phyloP scores from a whole-genome alignment of 176 grass and related monocot genomes.

The Aechmea fasciata region DNA sequence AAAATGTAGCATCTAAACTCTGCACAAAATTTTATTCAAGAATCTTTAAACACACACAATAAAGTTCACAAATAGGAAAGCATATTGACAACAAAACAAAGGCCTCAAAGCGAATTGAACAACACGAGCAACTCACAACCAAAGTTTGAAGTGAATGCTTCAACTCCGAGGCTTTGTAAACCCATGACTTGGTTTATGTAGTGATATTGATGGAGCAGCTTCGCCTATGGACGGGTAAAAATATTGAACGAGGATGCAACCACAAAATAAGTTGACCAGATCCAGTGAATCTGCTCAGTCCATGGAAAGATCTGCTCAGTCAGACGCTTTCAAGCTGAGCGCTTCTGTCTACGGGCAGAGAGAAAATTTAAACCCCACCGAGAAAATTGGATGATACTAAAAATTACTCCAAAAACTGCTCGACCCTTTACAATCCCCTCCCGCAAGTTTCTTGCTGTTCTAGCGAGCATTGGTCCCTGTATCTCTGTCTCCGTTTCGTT shows the following conservation, averaged over 20 bases:
- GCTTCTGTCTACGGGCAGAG: background rate
- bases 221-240: too few species aligned
- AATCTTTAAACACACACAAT: background rate
- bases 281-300: too few species aligned
- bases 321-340: background rate
- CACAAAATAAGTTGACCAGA: too few species aligned
- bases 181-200: background rate
- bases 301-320: too few species aligned
- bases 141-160: background rate
- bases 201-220: too few species aligned
- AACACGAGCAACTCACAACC: background rate
- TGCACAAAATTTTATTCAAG: background rate
- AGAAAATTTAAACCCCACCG: constrained; percentile 35
- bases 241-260: too few species aligned
- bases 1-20: background rate
- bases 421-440: constrained; percentile 41
- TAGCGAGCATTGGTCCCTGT: constrained; percentile 34
- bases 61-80: background rate
- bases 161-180: background rate
- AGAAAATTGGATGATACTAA: constrained; percentile 30
- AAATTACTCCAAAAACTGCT: constrained; percentile 33
- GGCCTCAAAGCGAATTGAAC: background rate
- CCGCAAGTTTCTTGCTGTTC: constrained; percentile 41
- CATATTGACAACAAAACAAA: background rate
- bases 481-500: background rate